Conservation (phyloP, 805 yeast species). For the Saccharomycopsis vini region DNA sequence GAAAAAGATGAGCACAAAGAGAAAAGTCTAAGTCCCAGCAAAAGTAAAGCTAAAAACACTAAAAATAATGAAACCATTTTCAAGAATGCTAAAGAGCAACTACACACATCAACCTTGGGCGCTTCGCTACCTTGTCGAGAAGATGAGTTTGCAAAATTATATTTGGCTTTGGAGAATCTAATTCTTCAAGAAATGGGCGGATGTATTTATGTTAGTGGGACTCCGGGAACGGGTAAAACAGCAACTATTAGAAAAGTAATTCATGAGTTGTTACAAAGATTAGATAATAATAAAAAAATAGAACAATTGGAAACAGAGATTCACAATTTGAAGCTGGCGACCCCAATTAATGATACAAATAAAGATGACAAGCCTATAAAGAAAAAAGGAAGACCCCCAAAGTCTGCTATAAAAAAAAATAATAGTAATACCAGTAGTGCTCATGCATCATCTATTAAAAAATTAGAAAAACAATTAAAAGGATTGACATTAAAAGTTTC, state of each 20-base stretch:
- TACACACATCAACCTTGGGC: conserved; percentile 33
- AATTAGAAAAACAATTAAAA: not conserved
- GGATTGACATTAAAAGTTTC: conserved; percentile 22
- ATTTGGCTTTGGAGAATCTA: conserved; percentile 60
- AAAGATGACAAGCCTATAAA: no score
- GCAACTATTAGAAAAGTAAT: conserved; percentile 86
- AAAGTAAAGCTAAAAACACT: not conserved
- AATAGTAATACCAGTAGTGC: no score
- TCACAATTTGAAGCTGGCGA: not conserved
- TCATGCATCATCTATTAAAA: no score
- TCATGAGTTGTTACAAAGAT: conserved; percentile 44
- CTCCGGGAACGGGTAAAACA: conserved; percentile 97
- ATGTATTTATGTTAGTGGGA: conserved; percentile 86
- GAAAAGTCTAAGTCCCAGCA: no score
- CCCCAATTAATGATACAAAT: no score
- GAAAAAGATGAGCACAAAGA: not conserved
- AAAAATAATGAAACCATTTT: conserved; percentile 18
- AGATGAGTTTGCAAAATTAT: conserved; percentile 65
- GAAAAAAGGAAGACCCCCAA: not conserved
- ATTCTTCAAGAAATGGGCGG: conserved; percentile 65
- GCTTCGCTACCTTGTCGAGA: conserved; percentile 68
- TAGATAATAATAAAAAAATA: conserved; percentile 21
- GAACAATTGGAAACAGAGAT: not conserved
- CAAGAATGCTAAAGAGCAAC: conserved; percentile 31
- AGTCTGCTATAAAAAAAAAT: no score